phyloP scores from a whole-genome alignment of 495 filamentous ascomycete species.

The Penicillium verhagenii region DNA sequence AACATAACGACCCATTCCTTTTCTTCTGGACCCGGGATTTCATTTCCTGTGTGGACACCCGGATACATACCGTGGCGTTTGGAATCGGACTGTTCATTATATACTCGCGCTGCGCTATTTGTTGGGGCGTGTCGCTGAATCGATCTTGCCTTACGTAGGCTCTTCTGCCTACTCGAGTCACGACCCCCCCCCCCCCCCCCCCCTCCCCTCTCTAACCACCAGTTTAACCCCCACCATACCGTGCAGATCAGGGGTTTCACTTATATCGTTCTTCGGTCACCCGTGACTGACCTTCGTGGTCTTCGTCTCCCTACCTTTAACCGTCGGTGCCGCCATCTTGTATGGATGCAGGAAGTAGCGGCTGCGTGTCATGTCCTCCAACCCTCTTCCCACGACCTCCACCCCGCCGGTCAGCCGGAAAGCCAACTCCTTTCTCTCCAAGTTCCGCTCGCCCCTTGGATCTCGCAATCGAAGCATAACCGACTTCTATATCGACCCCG shows the following conservation, averaged over 20 bases:
- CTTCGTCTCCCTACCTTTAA: conserved; percentile 8
- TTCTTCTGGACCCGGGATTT: conserved; percentile 18
- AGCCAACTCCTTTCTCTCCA: conserved; percentile 54
- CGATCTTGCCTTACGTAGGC: conserved; percentile 13
- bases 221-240: background rate
- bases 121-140: conserved; percentile 14
- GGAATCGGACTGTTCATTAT: conserved; percentile 19
- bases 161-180: conserved; percentile 5
- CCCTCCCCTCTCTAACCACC: background rate
- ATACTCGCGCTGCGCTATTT: conserved; percentile 1
- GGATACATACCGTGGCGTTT: conserved; percentile 21
- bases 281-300: conserved; percentile 6
- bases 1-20: conserved; percentile 31
- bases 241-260: background rate
- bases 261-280: conserved; percentile 4
- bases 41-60: conserved; percentile 7
- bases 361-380: conserved; percentile 49
- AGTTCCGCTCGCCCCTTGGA: conserved; percentile 60
- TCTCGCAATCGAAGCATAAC: conserved; percentile 69
- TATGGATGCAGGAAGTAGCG: conserved; percentile 40
- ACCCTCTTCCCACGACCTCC: conserved; percentile 35
- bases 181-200: background rate
- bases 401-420: conserved; percentile 44
- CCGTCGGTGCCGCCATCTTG: conserved; percentile 20
- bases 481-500: conserved; percentile 73